Evolutionary conservation across 2,329 filamentous ascomycete genomes (phyloP).

Genomic region (Colletotrichum cordylinicola): DNA sequence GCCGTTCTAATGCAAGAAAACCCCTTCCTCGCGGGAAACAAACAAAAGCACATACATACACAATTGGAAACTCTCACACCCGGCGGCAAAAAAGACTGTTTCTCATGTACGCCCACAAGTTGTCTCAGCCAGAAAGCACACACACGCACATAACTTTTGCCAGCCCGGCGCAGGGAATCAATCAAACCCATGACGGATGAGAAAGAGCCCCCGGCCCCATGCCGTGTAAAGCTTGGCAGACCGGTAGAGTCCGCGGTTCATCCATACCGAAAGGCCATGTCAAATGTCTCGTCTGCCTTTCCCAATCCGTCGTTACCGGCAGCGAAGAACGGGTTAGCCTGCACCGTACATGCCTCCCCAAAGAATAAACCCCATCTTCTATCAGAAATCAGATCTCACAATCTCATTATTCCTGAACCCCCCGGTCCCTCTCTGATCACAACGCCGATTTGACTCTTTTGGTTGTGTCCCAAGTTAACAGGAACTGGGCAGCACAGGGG

Average conservation of each 20-base stretch:
- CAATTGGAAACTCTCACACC: neutral
- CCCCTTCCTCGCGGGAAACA: neutral
- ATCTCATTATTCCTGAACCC: neutral
- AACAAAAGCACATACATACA: neutral
- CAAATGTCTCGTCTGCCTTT: neutral
- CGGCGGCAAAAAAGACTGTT: neutral
- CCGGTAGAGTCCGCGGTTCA: neutral
- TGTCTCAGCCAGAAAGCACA: neutral
- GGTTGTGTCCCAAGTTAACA: neutral
- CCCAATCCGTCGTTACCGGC: neutral
- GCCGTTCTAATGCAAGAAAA: neutral
- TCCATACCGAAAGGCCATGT: neutral
- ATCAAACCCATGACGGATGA: neutral
- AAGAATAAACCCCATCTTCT: neutral
- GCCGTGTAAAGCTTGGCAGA: neutral
- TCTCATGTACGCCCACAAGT: neutral
- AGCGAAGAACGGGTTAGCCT: neutral
- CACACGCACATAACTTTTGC: neutral
- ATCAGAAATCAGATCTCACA: conserved; percentile 5
- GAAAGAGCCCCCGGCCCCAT: neutral
- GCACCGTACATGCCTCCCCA: neutral
- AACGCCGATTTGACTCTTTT: neutral
- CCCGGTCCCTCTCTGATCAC: neutral
- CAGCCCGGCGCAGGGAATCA: neutral
- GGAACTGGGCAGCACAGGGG: neutral